phyloP scores from a whole-genome alignment of 2,329 filamentous ascomycete species.

The Aspergillus bombycis region DNA sequence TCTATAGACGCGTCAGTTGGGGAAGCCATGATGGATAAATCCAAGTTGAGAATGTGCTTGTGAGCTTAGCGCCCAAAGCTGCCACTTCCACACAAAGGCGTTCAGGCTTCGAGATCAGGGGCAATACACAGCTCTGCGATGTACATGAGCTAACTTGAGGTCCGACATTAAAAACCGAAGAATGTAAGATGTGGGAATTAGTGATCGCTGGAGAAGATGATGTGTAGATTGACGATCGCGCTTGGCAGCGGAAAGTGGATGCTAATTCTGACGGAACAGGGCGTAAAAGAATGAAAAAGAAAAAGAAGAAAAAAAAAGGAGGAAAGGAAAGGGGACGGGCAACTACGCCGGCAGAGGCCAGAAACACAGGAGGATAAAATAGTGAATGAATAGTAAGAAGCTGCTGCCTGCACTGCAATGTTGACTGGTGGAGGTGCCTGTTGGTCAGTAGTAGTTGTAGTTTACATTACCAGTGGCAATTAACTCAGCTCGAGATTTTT shows the following conservation, averaged over 20 bases:
- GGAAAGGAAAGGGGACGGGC: neutral
- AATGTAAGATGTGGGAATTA: neutral
- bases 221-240: neutral
- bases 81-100: neutral
- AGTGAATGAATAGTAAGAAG: neutral
- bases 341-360: neutral
- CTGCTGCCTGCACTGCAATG: neutral
- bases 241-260: slow-evolving; percentile 2
- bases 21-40: slow-evolving; percentile 15
- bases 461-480: neutral
- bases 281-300: neutral
- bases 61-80: neutral
- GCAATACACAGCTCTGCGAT: neutral
- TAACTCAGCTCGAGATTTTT: neutral
- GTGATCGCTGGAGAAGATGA: neutral
- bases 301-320: neutral
- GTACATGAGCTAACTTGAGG: neutral
- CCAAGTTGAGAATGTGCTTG: no score
- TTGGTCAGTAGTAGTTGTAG: no score
- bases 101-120: neutral
- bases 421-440: no score
- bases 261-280: neutral
- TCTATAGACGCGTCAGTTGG: slow-evolving; percentile 23
- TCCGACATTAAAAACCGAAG: neutral
- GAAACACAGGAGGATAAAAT: neutral